Evolutionary conservation across 179 eudicot species (phyloP), one percentile per base, ranked within the genome.

Genomic region (Amaranthus tricolor): DNA sequence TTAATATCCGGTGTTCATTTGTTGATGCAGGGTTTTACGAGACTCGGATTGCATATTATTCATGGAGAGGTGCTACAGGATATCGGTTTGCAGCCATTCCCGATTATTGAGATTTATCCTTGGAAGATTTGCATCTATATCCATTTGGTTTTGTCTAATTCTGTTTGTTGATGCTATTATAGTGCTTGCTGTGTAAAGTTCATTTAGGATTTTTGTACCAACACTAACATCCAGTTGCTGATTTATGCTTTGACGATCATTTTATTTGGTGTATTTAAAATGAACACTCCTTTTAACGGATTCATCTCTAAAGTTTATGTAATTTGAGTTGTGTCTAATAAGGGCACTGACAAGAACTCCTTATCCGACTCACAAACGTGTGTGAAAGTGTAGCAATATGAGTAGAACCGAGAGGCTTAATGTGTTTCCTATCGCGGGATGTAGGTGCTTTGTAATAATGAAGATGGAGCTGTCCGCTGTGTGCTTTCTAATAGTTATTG

Each of bases 21-120:
- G 76, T 64, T 68, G 76, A 17, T 86, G 85, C 87, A 95, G 99
- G 99, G 2, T 93, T 89, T 77, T 95, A 93, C n/a, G 99, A 93
- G 86, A 89, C 99, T 49, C 88, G 98, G 68, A 83, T 95, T 43
- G 97, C 98, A 12, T 95, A 95, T 74, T 95, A 95, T 76, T 91
- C 99, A 20, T 95, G 97, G 99, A 91, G 98, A 78, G 99, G 99
- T 68, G 98, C 97, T 56, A 78, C 85, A 66, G 99, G 99, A 52
- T 95, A 88, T 70, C 94, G 94, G 5, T 95, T 89, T 79, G 85
- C 97, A 51, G 71, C 93, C 70, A 95, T 95, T 69, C 99, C 99
- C 15, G 97, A 85, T 21, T 95, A 91, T 77, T 95, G 83, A 86
- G 73, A 62, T 40, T 69, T 63, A 66, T 65, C 53, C 62, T 40